Evolutionary conservation across 1,284 basidiomycete species (phyloP).

Genomic region (Naganishia cerealis): DNA sequence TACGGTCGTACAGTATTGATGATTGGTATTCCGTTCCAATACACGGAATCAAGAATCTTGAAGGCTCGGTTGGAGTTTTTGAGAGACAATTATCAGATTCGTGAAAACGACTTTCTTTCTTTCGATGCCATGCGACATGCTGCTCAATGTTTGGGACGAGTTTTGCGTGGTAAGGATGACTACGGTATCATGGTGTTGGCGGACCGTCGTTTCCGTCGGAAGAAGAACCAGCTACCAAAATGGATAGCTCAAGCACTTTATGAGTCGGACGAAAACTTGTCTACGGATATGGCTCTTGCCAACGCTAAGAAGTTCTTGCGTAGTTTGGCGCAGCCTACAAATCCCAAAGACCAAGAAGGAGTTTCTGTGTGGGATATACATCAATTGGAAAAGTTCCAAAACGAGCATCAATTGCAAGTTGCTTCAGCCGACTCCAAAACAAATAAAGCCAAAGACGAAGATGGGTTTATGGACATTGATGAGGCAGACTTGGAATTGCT

Average conservation of each 20-base stretch:
- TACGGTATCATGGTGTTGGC: conserved; percentile 99
- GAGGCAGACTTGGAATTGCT: conserved; percentile 27
- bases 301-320: conserved; percentile 96
- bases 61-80: conserved; percentile 94
- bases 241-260: conserved; percentile 99
- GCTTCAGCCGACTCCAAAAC: too few relatives aligned
- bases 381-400: too few relatives aligned
- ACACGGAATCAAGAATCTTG: conserved; percentile 95
- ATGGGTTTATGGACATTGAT: conserved; percentile 31
- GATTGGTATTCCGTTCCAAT: conserved; percentile 89
- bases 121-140: conserved; percentile 99
- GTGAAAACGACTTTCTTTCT: conserved; percentile 96
- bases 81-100: conserved; percentile 95
- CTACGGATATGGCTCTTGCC: conserved; percentile 96
- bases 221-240: conserved; percentile 93
- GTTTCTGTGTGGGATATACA: too few relatives aligned
- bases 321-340: too few relatives aligned
- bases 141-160: conserved; percentile 97
- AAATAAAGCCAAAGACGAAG: conserved; percentile 29
- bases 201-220: conserved; percentile 95
- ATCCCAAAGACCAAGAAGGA: too few relatives aligned
- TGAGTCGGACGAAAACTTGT: conserved; percentile 92
- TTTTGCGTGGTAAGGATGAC: conserved; percentile 95
- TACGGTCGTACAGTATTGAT: conserved; percentile 23
- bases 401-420: too few relatives aligned